Percentiles rank a stretch among this genome's conserved stretches.
These are phyloP conservation scores for Rhytidiadelphus loreus DNA, from an alignment of 225 moss, liverwort and hornwort species.

Conservation along the genomic window DNA sequence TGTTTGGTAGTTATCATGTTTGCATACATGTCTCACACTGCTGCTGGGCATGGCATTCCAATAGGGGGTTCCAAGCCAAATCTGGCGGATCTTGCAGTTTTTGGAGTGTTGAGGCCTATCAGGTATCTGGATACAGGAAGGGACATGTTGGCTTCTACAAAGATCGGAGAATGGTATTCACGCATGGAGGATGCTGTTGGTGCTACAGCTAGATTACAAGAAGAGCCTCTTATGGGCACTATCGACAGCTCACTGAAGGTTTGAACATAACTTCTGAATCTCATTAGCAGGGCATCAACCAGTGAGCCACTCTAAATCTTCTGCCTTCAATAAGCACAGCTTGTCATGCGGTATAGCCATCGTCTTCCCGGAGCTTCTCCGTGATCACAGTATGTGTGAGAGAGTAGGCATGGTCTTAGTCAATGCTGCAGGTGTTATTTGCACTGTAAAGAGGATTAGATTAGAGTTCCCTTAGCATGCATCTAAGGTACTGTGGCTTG, in stretches of 20 bases:
- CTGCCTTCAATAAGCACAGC: background rate
- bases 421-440: background rate
- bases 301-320: background rate
- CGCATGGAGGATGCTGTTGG: conserved; percentile 93
- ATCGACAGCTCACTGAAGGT: conserved; percentile 44
- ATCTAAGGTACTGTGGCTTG: background rate
- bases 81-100: conserved; percentile 88
- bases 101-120: conserved; percentile 91
- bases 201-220: conserved; percentile 55
- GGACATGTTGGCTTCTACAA: conserved; percentile 71
- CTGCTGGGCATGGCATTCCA: background rate
- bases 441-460: conserved; percentile 1
- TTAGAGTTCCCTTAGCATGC: background rate
- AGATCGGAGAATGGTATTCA: conserved; percentile 74
- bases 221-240: conserved; percentile 29
- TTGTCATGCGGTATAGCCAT: background rate
- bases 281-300: background rate
- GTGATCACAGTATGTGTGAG: background rate
- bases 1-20: background rate
- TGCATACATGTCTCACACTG: background rate
- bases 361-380: background rate
- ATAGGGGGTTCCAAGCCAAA: conserved; percentile 88
- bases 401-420: background rate
- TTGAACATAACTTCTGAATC: background rate
- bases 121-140: conserved; percentile 64